A percentile compares a stretch with the other conserved stretches of the same genome.
These are phyloP conservation scores for Neocucurbitaria cava DNA, from an alignment of 2,329 filamentous ascomycete genomes.

Conservation along the genomic window DNA sequence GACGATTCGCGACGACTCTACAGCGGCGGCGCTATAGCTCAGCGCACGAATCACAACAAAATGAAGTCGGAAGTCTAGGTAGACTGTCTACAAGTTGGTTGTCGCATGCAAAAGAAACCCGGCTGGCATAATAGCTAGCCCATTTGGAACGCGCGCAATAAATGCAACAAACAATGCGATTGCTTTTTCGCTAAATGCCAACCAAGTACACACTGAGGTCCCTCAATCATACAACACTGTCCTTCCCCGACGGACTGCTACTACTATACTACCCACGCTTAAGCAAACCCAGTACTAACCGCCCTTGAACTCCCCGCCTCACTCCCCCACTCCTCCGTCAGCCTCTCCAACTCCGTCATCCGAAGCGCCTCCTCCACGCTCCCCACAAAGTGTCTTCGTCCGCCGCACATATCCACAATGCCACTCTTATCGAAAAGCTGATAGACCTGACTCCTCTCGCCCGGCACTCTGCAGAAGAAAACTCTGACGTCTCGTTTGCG, in stretches of 20 bases:
- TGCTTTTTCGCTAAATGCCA: background rate
- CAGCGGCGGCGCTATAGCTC: no score
- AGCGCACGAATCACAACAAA: no score
- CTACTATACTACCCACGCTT: no score
- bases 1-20: no score
- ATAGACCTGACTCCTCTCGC: constrained; percentile 66
- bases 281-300: constrained; percentile 8
- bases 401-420: constrained; percentile 84
- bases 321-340: constrained; percentile 47
- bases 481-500: constrained; percentile 77
- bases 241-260: no score
- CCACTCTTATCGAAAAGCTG: constrained; percentile 77
- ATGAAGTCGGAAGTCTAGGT: no score
- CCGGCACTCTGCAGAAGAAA: constrained; percentile 71
- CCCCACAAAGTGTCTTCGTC: constrained; percentile 76
- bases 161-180: background rate
- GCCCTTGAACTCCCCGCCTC: constrained; percentile 32
- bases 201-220: background rate
- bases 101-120: no score
- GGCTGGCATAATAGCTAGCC: background rate
- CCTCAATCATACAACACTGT: background rate
- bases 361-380: constrained; percentile 85
- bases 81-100: no score
- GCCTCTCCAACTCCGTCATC: constrained; percentile 75
- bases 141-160: no score